Percentiles rank a stretch among this genome's conserved stretches.
Evolutionary conservation across 768 basidiomycete genomes (phyloP).

Genomic region (Termitomyces sp.): DNA sequence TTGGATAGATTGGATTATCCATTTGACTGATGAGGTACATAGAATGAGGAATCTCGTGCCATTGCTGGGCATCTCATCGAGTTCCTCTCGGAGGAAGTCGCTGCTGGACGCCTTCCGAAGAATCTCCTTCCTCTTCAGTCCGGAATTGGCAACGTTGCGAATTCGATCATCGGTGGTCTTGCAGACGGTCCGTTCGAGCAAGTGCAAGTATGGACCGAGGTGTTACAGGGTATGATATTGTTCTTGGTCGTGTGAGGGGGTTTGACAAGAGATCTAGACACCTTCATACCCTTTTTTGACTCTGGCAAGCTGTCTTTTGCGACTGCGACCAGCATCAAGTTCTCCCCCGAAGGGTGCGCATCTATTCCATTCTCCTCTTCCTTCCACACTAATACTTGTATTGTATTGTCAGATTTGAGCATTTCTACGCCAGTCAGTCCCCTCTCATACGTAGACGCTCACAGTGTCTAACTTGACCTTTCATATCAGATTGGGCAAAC

Average conservation of each 20-base stretch:
- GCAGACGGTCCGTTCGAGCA: slow-evolving; percentile 43
- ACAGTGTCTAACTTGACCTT: not conserved
- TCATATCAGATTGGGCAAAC: slow-evolving; percentile 31
- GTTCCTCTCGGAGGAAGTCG: slow-evolving; percentile 36
- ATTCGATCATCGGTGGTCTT: slow-evolving; percentile 42
- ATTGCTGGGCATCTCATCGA: slow-evolving; percentile 40
- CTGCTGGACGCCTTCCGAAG: slow-evolving; percentile 33
- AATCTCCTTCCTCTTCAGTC: slow-evolving; percentile 40
- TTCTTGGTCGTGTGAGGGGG: not conserved
- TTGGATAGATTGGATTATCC: not conserved
- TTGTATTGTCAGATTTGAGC: slow-evolving; percentile 29
- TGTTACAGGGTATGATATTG: slow-evolving; percentile 28
- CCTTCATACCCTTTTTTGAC: slow-evolving; percentile 41
- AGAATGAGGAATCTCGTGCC: slow-evolving; percentile 34
- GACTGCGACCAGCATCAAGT: slow-evolving; percentile 41
- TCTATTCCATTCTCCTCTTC: not conserved
- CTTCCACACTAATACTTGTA: not conserved
- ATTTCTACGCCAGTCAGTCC: slow-evolving; percentile 37
- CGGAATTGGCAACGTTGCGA: slow-evolving; percentile 44
- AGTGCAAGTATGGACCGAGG: slow-evolving; percentile 47
- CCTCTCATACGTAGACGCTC: not conserved
- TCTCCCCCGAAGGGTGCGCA: slow-evolving; percentile 36
- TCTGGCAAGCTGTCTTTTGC: slow-evolving; percentile 40
- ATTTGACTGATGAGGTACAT: not conserved
- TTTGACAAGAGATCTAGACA: slow-evolving; percentile 21